Evolutionary conservation across 768 basidiomycete genomes (phyloP).

Genomic region (Lactarius hengduanensis): DNA sequence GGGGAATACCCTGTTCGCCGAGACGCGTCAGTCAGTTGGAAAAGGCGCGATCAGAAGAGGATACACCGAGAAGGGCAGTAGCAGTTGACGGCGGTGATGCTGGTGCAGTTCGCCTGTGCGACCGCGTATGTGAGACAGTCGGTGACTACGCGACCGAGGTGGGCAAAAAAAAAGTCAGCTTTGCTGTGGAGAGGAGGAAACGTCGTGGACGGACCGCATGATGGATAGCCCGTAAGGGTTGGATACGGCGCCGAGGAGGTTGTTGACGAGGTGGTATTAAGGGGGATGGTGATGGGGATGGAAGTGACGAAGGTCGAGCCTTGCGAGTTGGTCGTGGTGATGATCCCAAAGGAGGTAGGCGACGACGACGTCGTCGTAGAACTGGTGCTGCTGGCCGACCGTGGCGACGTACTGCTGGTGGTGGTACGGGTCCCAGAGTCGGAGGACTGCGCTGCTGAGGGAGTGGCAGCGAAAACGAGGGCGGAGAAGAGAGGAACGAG

Average conservation of each 20-base stretch:
- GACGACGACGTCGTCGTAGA: neutral
- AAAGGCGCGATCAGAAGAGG: too few species aligned
- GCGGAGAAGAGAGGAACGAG: neutral
- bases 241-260: constrained; percentile 22
- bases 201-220: constrained; percentile 22
- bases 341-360: constrained; percentile 6
- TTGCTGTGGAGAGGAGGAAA: neutral
- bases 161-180: neutral
- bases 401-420: neutral
- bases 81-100: constrained; percentile 48
- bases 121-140: constrained; percentile 45
- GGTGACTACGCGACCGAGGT: constrained; percentile 40
- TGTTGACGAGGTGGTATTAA: constrained; percentile 2
- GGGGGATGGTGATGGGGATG: constrained; percentile 26
- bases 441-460: neutral
- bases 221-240: constrained; percentile 14
- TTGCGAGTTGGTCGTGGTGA: constrained; percentile 25
- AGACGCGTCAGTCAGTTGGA: neutral
- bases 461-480: neutral
- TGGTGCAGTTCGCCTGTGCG: constrained; percentile 42
- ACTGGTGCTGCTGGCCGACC: neutral
- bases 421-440: neutral
- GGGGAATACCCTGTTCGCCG: constrained; percentile 37
- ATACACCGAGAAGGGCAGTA: constrained; percentile 42
- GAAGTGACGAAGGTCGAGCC: constrained; percentile 24